Percentiles rank a stretch among this genome's conserved stretches.
Conservation (phyloP, 2,329 filamentous ascomycete species). For the Elsinoe batatas region DNA sequence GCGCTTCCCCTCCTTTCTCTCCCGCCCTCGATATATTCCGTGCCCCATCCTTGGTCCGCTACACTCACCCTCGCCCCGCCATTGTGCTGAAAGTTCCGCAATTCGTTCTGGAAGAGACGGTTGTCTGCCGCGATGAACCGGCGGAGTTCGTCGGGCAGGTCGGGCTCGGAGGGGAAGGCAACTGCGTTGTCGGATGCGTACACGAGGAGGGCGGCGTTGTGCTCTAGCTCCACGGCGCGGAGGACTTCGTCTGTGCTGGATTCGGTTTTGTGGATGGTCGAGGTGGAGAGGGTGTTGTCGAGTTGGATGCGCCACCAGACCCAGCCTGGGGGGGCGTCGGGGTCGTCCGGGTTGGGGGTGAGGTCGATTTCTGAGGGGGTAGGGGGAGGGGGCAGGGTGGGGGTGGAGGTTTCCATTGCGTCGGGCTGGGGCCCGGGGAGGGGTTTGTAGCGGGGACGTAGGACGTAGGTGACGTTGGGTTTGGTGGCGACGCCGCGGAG, state of each 20-base stretch:
- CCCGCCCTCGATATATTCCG: slow-evolving; percentile 7
- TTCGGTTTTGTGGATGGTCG: slow-evolving; percentile 24
- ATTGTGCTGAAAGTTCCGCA: slow-evolving; percentile 13
- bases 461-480: slow-evolving; percentile 47
- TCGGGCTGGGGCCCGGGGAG: slow-evolving; percentile 17
- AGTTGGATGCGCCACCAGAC: slow-evolving; percentile 50
- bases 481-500: slow-evolving; percentile 50
- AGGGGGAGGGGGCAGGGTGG: slow-evolving; percentile 20
- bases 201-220: slow-evolving; percentile 45
- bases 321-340: slow-evolving; percentile 29
- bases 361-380: slow-evolving; percentile 17
- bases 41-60: slow-evolving; percentile 13
- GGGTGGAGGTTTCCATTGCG: slow-evolving; percentile 15
- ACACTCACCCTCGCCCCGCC: not conserved
- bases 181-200: slow-evolving; percentile 44
- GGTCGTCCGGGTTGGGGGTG: slow-evolving; percentile 17
- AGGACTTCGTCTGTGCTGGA: slow-evolving; percentile 44
- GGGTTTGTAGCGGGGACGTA: slow-evolving; percentile 28
- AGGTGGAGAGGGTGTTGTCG: slow-evolving; percentile 34
- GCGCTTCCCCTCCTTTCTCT: slow-evolving; percentile 7
- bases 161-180: slow-evolving; percentile 9
- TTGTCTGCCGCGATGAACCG: slow-evolving; percentile 16
- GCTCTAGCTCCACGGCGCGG: slow-evolving; percentile 40
- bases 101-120: slow-evolving; percentile 17
- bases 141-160: slow-evolving; percentile 12